Percentiles rank a stretch among this genome's conserved stretches.
phyloP scores from a whole-genome alignment of 139 green algal genomes.

The Raphidocelis subcapitata region DNA sequence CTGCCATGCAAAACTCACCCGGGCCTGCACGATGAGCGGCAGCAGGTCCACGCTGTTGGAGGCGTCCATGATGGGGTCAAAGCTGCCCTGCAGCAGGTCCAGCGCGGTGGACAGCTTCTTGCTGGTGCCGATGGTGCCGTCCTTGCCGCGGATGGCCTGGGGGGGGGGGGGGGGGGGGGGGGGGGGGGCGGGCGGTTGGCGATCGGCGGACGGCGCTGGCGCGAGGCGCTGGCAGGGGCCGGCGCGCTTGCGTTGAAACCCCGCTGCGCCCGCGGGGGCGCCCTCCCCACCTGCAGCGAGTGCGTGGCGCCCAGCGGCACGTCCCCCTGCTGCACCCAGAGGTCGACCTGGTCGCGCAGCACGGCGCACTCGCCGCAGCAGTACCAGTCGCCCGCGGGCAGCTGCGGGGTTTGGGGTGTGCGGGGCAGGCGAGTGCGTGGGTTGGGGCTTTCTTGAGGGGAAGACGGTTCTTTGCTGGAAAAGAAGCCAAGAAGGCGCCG shows the following conservation, averaged over 20 bases:
- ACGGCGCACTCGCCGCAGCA: slow-evolving; percentile 70
- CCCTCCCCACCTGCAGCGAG: not conserved
- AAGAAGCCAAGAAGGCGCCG: too few relatives aligned
- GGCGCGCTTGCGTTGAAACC: too few relatives aligned
- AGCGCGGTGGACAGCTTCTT: slow-evolving; percentile 32
- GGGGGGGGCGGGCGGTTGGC: slow-evolving; percentile 2
- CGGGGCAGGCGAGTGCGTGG: too few relatives aligned
- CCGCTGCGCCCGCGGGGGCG: too few relatives aligned
- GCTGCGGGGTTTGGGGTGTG: not conserved
- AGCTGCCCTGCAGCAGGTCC: slow-evolving; percentile 57
- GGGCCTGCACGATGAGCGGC: slow-evolving; percentile 79
- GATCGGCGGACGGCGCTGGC: not conserved
- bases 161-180: not conserved
- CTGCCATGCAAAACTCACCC: too few relatives aligned
- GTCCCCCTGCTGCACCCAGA: slow-evolving; percentile 35
- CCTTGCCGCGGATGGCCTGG: slow-evolving; percentile 31
- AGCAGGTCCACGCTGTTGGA: slow-evolving; percentile 78
- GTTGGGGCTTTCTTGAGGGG: too few relatives aligned
- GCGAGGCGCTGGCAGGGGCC: too few relatives aligned
- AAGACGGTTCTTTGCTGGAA: too few relatives aligned
- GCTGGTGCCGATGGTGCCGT: slow-evolving; percentile 24
- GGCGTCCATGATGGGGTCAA: slow-evolving; percentile 90
- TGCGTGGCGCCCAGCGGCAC: slow-evolving; percentile 22
- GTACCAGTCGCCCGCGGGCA: slow-evolving; percentile 82
- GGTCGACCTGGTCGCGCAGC: slow-evolving; percentile 49